phyloP scores from a whole-genome alignment of 208 protist species.

The Endotrypanum monterogeii region DNA sequence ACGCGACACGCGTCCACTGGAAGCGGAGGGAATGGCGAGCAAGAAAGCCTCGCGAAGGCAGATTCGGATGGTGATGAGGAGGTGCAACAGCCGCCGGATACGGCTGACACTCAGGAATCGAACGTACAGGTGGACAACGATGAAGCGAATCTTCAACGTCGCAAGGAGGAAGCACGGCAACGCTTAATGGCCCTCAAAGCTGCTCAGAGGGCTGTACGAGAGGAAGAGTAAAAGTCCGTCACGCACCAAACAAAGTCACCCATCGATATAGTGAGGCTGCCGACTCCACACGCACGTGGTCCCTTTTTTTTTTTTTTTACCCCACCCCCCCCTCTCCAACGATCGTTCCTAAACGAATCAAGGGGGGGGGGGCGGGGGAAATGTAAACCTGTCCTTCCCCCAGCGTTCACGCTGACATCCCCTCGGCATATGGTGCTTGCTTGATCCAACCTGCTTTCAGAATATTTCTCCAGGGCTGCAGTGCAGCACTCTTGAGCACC shows the following conservation, averaged over 20 bases:
- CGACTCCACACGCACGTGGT: too few relatives aligned
- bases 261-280: too few relatives aligned
- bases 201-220: constrained; percentile 16
- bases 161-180: constrained; percentile 52
- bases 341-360: not conserved
- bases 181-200: constrained; percentile 54
- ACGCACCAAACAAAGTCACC: not conserved
- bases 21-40: not conserved
- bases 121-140: not conserved
- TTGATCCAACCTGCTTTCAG: too few relatives aligned
- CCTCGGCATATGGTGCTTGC: too few relatives aligned
- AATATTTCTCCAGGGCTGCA: too few relatives aligned
- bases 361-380: too few relatives aligned
- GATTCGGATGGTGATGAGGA: not conserved
- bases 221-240: constrained; percentile 6
- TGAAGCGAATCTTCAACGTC: constrained; percentile 39
- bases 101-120: not conserved
- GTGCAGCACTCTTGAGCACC: too few relatives aligned
- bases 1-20: not conserved
- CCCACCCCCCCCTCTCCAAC: not conserved
- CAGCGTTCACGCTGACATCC: too few relatives aligned
- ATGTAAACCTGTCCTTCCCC: too few relatives aligned
- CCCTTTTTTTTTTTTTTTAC: not conserved
- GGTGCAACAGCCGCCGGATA: not conserved
- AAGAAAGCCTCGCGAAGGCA: not conserved